These are phyloP conservation scores for Ceratobasidium sp. DNA, from an alignment of 1,284 basidiomycete genomes.

Conservation along the genomic window DNA sequence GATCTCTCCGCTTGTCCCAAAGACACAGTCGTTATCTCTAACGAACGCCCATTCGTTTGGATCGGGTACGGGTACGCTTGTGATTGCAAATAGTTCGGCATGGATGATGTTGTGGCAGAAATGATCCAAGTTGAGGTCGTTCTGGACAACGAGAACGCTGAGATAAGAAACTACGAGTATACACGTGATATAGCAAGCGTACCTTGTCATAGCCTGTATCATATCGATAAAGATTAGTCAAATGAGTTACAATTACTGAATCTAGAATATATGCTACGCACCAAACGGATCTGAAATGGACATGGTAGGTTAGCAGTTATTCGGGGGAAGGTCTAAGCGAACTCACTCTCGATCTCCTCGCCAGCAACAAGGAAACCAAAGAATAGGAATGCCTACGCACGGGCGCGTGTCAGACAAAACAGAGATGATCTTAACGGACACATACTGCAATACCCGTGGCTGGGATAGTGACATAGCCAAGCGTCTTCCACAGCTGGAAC, in stretches of 20 bases:
- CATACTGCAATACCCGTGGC: conserved; percentile 51
- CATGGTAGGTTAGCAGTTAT: conserved; percentile 48
- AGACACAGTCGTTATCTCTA: conserved; percentile 49
- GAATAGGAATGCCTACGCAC: conserved; percentile 57
- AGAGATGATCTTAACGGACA: background rate
- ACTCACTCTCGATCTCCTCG: conserved; percentile 49
- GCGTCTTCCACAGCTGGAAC: conserved; percentile 73
- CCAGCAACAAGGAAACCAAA: conserved; percentile 57
- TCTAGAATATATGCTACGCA: background rate
- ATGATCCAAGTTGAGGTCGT: conserved; percentile 51
- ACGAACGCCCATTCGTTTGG: conserved; percentile 55
- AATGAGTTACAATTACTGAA: background rate
- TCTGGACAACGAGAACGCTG: conserved; percentile 16
- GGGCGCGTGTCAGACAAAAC: background rate
- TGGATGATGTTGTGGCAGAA: conserved; percentile 58
- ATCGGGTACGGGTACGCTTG: conserved; percentile 52
- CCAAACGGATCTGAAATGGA: conserved; percentile 26
- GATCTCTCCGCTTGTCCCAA: conserved; percentile 31
- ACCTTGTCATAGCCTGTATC: conserved; percentile 56
- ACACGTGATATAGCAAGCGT: background rate
- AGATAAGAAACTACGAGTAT: background rate
- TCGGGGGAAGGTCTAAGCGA: background rate
- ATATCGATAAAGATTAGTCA: conserved; percentile 54
- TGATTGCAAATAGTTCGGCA: conserved; percentile 57
- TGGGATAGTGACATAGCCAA: conserved; percentile 78